These are phyloP conservation scores for Cucurbita pepo DNA, from an alignment of 306 rosid species.

Conservation along the genomic window DNA sequence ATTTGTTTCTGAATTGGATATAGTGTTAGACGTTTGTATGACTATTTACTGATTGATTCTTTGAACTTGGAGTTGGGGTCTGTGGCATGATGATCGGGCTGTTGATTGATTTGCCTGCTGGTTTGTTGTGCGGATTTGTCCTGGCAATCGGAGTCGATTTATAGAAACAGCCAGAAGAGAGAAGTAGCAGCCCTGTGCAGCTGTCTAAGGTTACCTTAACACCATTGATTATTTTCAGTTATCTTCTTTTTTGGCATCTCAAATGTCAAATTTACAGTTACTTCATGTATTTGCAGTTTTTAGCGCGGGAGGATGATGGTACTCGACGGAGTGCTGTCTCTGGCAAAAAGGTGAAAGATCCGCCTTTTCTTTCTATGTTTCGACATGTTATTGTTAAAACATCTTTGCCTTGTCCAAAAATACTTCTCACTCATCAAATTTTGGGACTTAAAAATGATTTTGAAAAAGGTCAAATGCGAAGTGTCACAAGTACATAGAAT, in stretches of 20 bases:
- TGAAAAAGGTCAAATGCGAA: neutral
- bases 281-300: slow-evolving; percentile 34
- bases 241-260: neutral
- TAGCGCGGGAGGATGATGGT: slow-evolving; percentile 71
- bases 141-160: slow-evolving; percentile 75
- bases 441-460: neutral
- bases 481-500: neutral
- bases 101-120: slow-evolving; percentile 65
- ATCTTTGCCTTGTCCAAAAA: neutral
- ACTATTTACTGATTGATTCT: slow-evolving; percentile 70
- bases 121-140: slow-evolving; percentile 55
- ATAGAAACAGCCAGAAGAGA: slow-evolving; percentile 70
- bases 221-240: neutral
- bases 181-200: slow-evolving; percentile 71
- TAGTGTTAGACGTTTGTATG: slow-evolving; percentile 45
- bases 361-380: neutral
- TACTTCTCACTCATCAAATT: neutral
- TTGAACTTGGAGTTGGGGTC: slow-evolving; percentile 98
- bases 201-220: slow-evolving; percentile 66
- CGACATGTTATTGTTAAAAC: neutral
- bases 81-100: slow-evolving; percentile 51
- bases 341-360: slow-evolving; percentile 65
- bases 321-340: slow-evolving; percentile 92
- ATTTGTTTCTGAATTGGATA: neutral
- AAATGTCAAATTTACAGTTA: neutral